A percentile compares a stretch with the other conserved stretches of the same genome.
These are phyloP conservation scores for Candida sphagnicola DNA, from an alignment of 805 yeast species.

Conservation along the genomic window DNA sequence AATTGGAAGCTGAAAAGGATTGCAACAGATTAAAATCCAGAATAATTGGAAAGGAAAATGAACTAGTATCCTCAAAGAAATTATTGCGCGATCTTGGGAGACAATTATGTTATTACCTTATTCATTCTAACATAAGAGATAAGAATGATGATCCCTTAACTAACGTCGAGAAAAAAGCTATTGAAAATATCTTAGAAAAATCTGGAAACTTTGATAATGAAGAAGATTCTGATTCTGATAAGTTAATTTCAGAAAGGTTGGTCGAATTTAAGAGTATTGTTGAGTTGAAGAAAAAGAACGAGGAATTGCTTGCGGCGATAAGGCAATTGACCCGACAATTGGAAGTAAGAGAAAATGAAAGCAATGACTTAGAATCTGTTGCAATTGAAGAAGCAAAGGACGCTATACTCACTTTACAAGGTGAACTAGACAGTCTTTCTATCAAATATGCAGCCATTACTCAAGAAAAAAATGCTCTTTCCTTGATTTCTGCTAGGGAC, in stretches of 20 bases:
- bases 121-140: constrained; percentile 58
- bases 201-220: constrained; percentile 25
- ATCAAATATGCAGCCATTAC: constrained; percentile 49
- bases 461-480: constrained; percentile 69
- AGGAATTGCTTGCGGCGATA: constrained; percentile 63
- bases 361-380: constrained; percentile 39
- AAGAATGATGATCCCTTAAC: constrained; percentile 60
- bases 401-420: constrained; percentile 60
- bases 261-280: constrained; percentile 63
- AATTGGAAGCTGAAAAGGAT: constrained; percentile 39
- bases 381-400: constrained; percentile 63
- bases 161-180: constrained; percentile 58
- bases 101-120: constrained; percentile 73
- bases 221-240: constrained; percentile 63
- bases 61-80: constrained; percentile 45
- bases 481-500: constrained; percentile 17
- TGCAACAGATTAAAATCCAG: constrained; percentile 29
- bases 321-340: constrained; percentile 69
- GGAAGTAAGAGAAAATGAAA: constrained; percentile 56
- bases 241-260: constrained; percentile 66
- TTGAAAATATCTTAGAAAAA: constrained; percentile 49
- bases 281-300: constrained; percentile 72
- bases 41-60: constrained; percentile 42
- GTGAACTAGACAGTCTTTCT: constrained; percentile 50
- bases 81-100: constrained; percentile 72